These are phyloP conservation scores for Lathyrus tuberosus DNA, from an alignment of 306 rosid species.

Conservation along the genomic window DNA sequence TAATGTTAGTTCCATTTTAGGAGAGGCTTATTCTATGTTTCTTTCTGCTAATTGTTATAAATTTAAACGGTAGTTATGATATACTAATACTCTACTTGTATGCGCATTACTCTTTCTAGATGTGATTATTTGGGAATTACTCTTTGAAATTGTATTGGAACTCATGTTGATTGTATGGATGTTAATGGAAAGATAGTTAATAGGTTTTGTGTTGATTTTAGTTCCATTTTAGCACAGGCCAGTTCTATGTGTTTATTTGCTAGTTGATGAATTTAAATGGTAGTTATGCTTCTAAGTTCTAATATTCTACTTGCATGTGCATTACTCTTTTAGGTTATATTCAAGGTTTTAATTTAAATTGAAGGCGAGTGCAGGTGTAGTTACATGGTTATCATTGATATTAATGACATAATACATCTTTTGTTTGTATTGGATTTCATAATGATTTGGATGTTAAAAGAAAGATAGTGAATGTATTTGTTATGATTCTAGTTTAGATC, in stretches of 20 bases:
- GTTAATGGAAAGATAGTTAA: slow-evolving; percentile 3
- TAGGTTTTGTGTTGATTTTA: slow-evolving; percentile 19
- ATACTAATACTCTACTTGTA: no score
- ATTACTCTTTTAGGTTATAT: slow-evolving; percentile 1
- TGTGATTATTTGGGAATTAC: background rate
- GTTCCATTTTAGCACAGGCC: background rate
- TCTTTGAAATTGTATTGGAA: slow-evolving; percentile 5
- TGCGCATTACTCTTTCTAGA: no score
- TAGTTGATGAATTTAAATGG: background rate
- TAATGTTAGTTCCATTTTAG: no score
- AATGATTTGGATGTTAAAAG: background rate
- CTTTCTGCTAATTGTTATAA: no score
- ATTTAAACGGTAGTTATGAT: no score
- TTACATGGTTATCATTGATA: background rate
- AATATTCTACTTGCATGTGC: background rate
- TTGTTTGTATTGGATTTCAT: background rate
- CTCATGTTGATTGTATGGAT: background rate
- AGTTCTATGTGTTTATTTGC: background rate
- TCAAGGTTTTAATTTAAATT: background rate
- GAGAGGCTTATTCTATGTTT: no score
- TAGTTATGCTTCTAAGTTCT: background rate
- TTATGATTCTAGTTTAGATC: background rate
- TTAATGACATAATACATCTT: background rate
- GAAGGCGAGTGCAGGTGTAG: background rate
- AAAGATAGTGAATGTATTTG: slow-evolving; percentile 18